Conservation (phyloP, 306 rosid species). For the Medicago lupulina region DNA sequence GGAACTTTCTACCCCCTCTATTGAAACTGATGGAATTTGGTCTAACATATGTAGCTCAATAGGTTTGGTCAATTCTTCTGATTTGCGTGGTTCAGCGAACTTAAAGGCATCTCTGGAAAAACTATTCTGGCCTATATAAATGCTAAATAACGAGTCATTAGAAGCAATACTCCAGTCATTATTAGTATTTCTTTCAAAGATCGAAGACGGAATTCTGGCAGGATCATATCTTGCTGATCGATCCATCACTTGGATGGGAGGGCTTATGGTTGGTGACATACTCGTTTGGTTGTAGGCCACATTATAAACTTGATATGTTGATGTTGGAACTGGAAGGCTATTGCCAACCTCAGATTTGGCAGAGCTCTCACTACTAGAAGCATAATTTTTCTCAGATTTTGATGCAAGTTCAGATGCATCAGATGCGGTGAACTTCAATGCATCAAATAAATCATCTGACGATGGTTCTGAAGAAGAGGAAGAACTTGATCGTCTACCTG, state of each 20-base stretch:
- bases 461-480: conserved; percentile 46
- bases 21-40: conserved; percentile 39
- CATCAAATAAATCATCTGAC: conserved; percentile 40
- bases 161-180: conserved; percentile 86
- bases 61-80: conserved; percentile 53
- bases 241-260: conserved; percentile 77
- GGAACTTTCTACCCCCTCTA: conserved; percentile 36
- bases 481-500: conserved; percentile 39
- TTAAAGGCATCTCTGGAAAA: conserved; percentile 53
- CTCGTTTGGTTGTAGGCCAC: conserved; percentile 29
- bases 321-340: conserved; percentile 26
- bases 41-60: conserved; percentile 47
- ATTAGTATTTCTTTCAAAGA: conserved; percentile 53
- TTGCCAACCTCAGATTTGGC: conserved; percentile 43
- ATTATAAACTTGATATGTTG: conserved; percentile 45
- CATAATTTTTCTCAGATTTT: conserved; percentile 38
- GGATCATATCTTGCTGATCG: conserved; percentile 61
- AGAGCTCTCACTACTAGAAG: conserved; percentile 41
- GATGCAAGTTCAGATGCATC: conserved; percentile 8
- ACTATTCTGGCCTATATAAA: conserved; percentile 67
- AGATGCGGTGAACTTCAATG: conserved; percentile 22
- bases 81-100: conserved; percentile 41
- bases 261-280: conserved; percentile 51
- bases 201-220: conserved; percentile 67
- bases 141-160: conserved; percentile 87